phyloP scores from a whole-genome alignment of 495 filamentous ascomycete genomes.

The Lepraria neglecta region DNA sequence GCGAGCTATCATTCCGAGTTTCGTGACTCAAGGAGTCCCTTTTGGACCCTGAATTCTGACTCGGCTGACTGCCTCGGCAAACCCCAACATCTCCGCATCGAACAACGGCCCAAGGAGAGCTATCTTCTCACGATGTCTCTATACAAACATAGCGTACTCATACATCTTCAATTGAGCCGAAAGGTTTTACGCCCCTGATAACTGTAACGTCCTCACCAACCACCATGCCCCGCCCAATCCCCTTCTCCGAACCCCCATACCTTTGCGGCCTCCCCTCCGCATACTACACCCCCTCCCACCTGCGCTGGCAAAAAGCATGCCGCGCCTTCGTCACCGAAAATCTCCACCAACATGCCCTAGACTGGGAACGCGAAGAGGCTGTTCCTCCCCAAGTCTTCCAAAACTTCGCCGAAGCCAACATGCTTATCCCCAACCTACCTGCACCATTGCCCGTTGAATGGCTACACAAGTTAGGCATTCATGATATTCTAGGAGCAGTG shows the following conservation, averaged over 20 bases:
- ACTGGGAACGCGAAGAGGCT: constrained; percentile 58
- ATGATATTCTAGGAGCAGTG: constrained; percentile 57
- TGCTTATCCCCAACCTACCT: constrained; percentile 59
- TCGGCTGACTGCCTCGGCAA: constrained; percentile 3
- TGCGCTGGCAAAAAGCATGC: constrained; percentile 58
- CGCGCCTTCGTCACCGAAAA: constrained; percentile 57
- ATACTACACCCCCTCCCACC: constrained; percentile 51
- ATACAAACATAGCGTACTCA: not conserved
- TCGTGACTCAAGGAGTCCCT: not conserved
- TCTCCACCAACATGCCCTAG: constrained; percentile 53
- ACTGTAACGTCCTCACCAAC: not conserved
- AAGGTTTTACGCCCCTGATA: too few species aligned
- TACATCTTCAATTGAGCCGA: too few species aligned
- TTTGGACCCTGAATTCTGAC: constrained; percentile 3
- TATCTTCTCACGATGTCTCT: not conserved
- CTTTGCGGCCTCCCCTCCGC: constrained; percentile 62
- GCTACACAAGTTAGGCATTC: constrained; percentile 58
- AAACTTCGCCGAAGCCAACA: constrained; percentile 54
- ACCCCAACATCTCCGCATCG: not conserved
- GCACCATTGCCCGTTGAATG: constrained; percentile 61
- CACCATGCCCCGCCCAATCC: constrained; percentile 34
- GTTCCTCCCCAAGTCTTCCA: constrained; percentile 57
- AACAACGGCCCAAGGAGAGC: not conserved
- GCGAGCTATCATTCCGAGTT: not conserved
- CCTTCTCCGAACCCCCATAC: constrained; percentile 71